Evolutionary conservation across 2,329 filamentous ascomycete genomes (phyloP).

Genomic region (Leptodontidium sp.): DNA sequence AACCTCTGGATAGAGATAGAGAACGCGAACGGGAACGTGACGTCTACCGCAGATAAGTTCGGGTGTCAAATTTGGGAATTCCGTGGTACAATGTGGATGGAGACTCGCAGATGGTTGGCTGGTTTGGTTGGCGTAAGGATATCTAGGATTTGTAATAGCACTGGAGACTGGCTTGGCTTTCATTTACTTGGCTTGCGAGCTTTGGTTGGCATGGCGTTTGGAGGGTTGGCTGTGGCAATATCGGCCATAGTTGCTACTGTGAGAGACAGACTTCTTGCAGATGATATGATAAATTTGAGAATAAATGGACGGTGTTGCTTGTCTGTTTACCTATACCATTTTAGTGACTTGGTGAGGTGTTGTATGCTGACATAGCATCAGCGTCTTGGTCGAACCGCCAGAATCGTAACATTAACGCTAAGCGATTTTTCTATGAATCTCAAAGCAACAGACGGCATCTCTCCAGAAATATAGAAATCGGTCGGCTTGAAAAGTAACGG

Average conservation of each 20-base stretch:
- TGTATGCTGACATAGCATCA: too few species aligned
- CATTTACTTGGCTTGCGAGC: conserved; percentile 5
- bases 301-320: not conserved
- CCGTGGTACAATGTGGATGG: not conserved
- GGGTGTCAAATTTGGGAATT: not conserved
- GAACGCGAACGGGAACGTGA: conserved; percentile 36
- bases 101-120: not conserved
- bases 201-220: conserved; percentile 18
- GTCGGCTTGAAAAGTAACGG: too few species aligned
- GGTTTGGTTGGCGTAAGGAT: conserved; percentile 12
- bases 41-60: conserved; percentile 37
- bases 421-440: too few species aligned
- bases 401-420: too few species aligned
- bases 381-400: too few species aligned
- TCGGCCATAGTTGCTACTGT: not conserved
- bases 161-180: conserved; percentile 4
- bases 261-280: conserved; percentile 2
- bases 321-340: too few species aligned
- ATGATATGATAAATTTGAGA: conserved; percentile 1
- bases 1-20: conserved; percentile 40
- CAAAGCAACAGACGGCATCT: too few species aligned
- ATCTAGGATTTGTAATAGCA: conserved; percentile 9
- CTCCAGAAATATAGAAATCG: too few species aligned
- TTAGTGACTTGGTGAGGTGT: too few species aligned
- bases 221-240: not conserved